Evolutionary conservation across 1,284 basidiomycete genomes (phyloP).

Genomic region (Flammula alnicola): DNA sequence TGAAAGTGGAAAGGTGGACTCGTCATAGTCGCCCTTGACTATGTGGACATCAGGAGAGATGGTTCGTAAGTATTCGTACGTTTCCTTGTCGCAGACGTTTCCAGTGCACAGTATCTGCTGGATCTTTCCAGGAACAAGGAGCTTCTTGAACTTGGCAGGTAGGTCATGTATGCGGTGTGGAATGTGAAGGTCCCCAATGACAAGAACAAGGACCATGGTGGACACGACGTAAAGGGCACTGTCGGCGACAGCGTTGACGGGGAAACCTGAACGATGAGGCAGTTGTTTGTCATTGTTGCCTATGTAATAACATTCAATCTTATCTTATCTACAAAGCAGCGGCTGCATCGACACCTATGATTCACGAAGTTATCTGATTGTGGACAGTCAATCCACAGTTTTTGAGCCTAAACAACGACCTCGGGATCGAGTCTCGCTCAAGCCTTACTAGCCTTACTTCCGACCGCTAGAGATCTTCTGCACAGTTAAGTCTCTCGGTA

Average conservation of each 20-base stretch:
- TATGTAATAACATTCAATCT: neutral
- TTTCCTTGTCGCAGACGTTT: conserved; percentile 97
- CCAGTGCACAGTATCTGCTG: conserved; percentile 98
- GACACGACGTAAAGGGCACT: neutral
- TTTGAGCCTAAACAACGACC: too few species aligned
- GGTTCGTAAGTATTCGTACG: conserved; percentile 96
- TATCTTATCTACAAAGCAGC: conserved; percentile 14
- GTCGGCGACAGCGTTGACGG: neutral
- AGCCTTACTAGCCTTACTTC: too few species aligned
- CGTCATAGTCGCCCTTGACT: conserved; percentile 95
- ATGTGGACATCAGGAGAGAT: conserved; percentile 94
- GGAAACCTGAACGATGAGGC: too few species aligned
- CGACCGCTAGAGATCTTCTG: too few species aligned
- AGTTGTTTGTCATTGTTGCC: conserved; percentile 1
- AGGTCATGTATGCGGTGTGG: conserved; percentile 89
- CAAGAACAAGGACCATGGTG: conserved; percentile 83
- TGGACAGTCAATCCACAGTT: too few species aligned
- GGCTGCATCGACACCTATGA: too few species aligned
- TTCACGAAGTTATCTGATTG: too few species aligned
- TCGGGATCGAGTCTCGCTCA: too few species aligned
- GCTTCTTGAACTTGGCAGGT: conserved; percentile 96
- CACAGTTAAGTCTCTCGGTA: too few species aligned
- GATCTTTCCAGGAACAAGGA: conserved; percentile 96
- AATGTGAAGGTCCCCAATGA: conserved; percentile 95
- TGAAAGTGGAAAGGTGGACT: conserved; percentile 81